phyloP scores from a whole-genome alignment of 495 filamentous ascomycete species.

The Pseudomonodictys pantanalensis region DNA sequence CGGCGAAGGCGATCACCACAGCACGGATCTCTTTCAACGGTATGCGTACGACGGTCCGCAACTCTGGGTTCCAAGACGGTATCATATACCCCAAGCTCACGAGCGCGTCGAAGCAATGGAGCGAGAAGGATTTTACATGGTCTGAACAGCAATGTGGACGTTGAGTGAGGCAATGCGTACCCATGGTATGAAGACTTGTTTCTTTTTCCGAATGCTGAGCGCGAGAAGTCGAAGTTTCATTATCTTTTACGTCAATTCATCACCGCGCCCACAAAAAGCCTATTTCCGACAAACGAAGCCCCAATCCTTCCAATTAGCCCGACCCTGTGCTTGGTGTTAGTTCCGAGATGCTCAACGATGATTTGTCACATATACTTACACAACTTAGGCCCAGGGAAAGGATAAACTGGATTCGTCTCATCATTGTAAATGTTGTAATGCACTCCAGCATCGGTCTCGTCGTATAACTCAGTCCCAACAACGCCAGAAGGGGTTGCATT shows the following conservation, averaged over 20 bases:
- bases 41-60: not conserved
- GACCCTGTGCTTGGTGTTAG: too few species aligned
- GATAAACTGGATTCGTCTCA: not conserved
- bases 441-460: not conserved
- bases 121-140: not conserved
- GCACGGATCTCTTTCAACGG: too few species aligned
- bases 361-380: not conserved
- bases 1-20: not conserved
- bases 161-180: too few species aligned
- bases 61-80: not conserved
- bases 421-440: not conserved
- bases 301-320: too few species aligned
- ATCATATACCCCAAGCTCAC: not conserved
- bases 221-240: too few species aligned
- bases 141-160: too few species aligned
- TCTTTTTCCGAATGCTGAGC: too few species aligned
- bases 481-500: constrained; percentile 38
- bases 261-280: too few species aligned
- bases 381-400: not conserved
- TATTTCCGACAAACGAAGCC: too few species aligned
- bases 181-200: too few species aligned
- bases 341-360: too few species aligned
- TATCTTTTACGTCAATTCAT: too few species aligned
- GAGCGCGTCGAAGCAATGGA: constrained; percentile 2
- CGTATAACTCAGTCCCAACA: not conserved